Conservation (phyloP, 140 eudicot species). For the Stevia rebaudiana region DNA sequence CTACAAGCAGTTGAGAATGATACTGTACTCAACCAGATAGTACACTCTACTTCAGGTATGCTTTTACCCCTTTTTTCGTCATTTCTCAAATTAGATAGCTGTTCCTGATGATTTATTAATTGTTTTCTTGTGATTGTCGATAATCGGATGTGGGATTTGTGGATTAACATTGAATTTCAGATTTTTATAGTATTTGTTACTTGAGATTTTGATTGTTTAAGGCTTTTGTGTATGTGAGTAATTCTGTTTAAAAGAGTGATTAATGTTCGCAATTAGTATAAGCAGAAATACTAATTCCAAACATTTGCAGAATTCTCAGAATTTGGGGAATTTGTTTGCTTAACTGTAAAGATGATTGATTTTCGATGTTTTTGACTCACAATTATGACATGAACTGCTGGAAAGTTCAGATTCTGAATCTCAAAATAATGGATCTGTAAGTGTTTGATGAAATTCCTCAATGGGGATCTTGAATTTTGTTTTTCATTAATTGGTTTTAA, state of each 20-base stretch:
- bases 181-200: not conserved
- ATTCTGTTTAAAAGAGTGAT: not conserved
- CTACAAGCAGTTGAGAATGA: not conserved
- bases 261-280: not conserved
- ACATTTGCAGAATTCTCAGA: not conserved
- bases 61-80: not conserved
- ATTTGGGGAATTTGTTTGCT: not conserved
- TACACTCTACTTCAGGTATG: slow-evolving; percentile 15
- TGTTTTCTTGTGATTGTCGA: not conserved
- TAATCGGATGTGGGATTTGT: not conserved
- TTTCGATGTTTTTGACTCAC: not conserved
- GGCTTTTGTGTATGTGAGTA: no score
- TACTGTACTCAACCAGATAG: not conserved
- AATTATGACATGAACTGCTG: slow-evolving; percentile 1
- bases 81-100: not conserved
- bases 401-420: not conserved
- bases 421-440: slow-evolving; percentile 12
- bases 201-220: no score
- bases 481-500: no score
- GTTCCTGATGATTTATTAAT: not conserved
- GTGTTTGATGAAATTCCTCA: slow-evolving; percentile 14
- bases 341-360: not conserved
- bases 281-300: not conserved
- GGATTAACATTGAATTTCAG: not conserved
- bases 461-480: not conserved